phyloP scores from a whole-genome alignment of 805 yeast species.

The Debaryomyces tyrocola region DNA sequence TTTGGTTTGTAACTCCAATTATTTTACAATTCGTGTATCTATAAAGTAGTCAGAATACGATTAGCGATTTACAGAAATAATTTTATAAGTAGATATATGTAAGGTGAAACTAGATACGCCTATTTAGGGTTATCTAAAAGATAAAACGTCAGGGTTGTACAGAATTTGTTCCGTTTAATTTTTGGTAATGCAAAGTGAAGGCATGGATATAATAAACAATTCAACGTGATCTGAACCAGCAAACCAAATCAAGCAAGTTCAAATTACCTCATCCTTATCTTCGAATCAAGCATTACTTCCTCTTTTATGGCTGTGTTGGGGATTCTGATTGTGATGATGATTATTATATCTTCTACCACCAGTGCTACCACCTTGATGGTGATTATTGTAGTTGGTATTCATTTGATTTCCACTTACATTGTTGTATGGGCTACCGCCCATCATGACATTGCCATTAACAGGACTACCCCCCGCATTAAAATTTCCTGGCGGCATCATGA shows the following conservation, averaged over 20 bases:
- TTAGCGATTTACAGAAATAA: too few relatives aligned
- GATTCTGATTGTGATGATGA: conserved; percentile 6
- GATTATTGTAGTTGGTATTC: conserved; percentile 9
- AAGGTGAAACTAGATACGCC: too few relatives aligned
- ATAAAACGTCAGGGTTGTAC: too few relatives aligned
- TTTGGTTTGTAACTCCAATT: too few relatives aligned
- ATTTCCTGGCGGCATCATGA: conserved; percentile 32
- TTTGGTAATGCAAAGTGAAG: too few relatives aligned
- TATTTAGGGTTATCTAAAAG: too few relatives aligned
- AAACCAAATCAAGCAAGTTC: background rate
- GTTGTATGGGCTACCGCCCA: conserved; percentile 14
- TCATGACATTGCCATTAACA: conserved; percentile 24
- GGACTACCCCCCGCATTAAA: conserved; percentile 28
- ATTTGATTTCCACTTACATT: conserved; percentile 5
- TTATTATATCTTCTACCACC: conserved; percentile 15
- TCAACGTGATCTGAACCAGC: background rate
- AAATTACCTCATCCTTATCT: background rate
- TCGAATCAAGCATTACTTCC: conserved; percentile 8
- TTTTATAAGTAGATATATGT: too few relatives aligned
- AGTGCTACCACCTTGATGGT: conserved; percentile 10
- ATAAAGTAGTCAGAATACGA: too few relatives aligned
- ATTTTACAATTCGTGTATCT: too few relatives aligned
- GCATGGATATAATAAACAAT: too few relatives aligned
- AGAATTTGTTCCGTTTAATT: too few relatives aligned
- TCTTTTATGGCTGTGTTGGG: conserved; percentile 10